Base-by-base conservation (phyloP, 1,284 basidiomycete genomes). In the Cutaneotrichosporon dermatis region DNA sequence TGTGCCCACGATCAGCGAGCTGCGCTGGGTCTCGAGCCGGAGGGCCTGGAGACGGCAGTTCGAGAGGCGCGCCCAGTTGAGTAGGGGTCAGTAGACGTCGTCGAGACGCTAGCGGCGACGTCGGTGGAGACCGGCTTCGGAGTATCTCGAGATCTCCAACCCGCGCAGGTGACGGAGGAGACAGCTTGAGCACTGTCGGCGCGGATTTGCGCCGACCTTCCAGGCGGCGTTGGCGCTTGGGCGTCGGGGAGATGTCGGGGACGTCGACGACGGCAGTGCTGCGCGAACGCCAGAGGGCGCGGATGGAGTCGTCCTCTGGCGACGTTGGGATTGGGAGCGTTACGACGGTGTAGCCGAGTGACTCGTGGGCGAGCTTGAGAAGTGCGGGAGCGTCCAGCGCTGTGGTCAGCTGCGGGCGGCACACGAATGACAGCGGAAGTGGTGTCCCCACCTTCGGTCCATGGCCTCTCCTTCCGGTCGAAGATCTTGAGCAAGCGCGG, bases 401-500 rank as follows among this genome's bases (percentile, higher is more conserved):
- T 70, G 54, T 6, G 0, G 35, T 54, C 10, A 41, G 55, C 51
- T 37, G 48, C 55, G 50, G 12, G 44, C 15, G 8, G 12, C n/a
- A 6, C 4, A 34, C 4, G 5, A 7, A 45, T 25, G 15, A n/a
- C 11, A 9, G 16, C 15, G 6, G 7, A 34, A 25, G 25, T 25
- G 25, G 12, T 16, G 9, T 0, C 37, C 73, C 58, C 41, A 66
- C 83, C 83, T 37, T 85, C 83, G 16, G 72, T 77, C 85, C 88
- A 90, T 9, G 79, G 71, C 13, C 89, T 83, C 58, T 90, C 88
- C 11, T 68, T 74, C 0, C 76, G 66, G 6, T 85, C 83, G 69
- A 83, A 84, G 4, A 87, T 77, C 69, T 90, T 91, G 36, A 82
- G 79, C 33, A 92, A 80, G 46, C 91, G 82, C 0, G 91, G 89